Percentiles rank a stretch among this genome's conserved stretches.
Conservation (phyloP, 2,329 filamentous ascomycete genomes). For the Phoma sp. region DNA sequence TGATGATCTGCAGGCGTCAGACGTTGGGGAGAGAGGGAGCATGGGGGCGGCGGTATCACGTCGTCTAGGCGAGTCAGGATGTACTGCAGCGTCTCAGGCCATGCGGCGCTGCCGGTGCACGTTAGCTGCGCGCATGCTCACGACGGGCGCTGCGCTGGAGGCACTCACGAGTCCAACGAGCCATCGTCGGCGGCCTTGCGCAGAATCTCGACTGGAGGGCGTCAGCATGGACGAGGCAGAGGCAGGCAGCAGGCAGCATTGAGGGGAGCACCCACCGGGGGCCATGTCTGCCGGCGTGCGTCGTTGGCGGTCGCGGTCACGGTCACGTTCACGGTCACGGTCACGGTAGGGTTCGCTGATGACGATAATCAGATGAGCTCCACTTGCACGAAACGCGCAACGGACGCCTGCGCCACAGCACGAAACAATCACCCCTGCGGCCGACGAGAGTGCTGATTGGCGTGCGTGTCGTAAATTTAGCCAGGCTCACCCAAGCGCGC, state of each 20-base stretch:
- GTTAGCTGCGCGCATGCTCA: slow-evolving; percentile 3
- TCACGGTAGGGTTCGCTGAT: background rate
- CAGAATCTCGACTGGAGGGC: slow-evolving; percentile 56
- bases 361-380: slow-evolving; percentile 1
- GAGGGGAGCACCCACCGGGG: slow-evolving; percentile 10
- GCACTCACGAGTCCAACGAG: slow-evolving; percentile 63
- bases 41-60: slow-evolving; percentile 46
- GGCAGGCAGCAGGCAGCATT: background rate
- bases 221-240: slow-evolving; percentile 25
- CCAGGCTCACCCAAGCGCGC: background rate
- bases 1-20: slow-evolving; percentile 66
- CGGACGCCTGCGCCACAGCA: slow-evolving; percentile 18
- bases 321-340: too few relatives aligned
- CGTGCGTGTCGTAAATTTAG: background rate
- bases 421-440: background rate
- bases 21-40: background rate
- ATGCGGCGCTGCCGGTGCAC: slow-evolving; percentile 63
- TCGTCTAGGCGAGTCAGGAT: slow-evolving; percentile 73
- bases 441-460: background rate
- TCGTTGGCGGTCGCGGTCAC: background rate
- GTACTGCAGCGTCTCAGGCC: slow-evolving; percentile 70
- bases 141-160: slow-evolving; percentile 6
- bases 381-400: background rate
- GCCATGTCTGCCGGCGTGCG: slow-evolving; percentile 16
- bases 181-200: slow-evolving; percentile 64